These are phyloP conservation scores for Chlamydomonas sphaeroides DNA, from an alignment of 139 green algal species.

Conservation along the genomic window DNA sequence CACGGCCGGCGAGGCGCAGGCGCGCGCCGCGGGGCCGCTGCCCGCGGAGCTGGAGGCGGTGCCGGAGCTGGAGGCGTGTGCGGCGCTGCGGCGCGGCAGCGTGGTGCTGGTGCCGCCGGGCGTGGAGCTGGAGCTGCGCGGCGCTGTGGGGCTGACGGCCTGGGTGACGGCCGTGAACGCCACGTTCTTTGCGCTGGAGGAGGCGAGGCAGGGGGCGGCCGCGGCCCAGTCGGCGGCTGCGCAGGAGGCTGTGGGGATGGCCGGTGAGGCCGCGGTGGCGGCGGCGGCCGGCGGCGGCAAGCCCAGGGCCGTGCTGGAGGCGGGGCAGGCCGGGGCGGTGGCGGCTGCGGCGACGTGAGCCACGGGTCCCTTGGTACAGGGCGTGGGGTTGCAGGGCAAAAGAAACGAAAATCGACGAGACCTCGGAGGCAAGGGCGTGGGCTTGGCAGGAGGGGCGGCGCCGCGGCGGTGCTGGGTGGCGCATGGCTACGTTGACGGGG, in stretches of 20 bases:
- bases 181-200: slow-evolving; percentile 51
- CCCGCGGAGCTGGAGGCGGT: slow-evolving; percentile 3
- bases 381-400: background rate
- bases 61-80: background rate
- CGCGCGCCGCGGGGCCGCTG: background rate
- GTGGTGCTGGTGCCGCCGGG: slow-evolving; percentile 64
- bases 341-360: background rate
- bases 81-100: slow-evolving; percentile 40
- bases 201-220: background rate
- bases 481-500: too few relatives aligned
- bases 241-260: background rate
- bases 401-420: too few relatives aligned
- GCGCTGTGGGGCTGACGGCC: slow-evolving; percentile 36
- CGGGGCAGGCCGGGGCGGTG: too few relatives aligned
- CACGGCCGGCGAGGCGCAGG: slow-evolving; percentile 41
- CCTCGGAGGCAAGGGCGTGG: too few relatives aligned
- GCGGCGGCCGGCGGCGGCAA: too few relatives aligned
- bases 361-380: too few relatives aligned
- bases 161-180: slow-evolving; percentile 64
- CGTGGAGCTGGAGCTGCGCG: slow-evolving; percentile 48
- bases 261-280: background rate
- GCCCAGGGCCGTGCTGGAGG: background rate
- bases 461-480: too few relatives aligned
- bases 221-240: background rate
- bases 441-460: too few relatives aligned